Base-by-base conservation (phyloP, 306 rosid species). In the Cyclanthera cordifolia region DNA sequence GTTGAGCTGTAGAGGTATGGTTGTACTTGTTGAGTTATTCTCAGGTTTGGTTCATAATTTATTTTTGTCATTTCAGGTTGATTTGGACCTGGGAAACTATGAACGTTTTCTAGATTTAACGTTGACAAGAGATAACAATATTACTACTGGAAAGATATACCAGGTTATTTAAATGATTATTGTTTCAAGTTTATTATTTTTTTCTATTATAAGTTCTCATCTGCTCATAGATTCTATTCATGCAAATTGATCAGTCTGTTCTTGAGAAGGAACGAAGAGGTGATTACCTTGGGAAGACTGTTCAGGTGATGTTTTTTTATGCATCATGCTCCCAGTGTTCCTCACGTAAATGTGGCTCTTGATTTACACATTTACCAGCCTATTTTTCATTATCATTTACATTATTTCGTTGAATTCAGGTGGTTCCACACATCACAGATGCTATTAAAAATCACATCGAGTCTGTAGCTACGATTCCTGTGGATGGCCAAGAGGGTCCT, bases 61-160 rank as follows among this genome's bases (percentile, higher is more conserved):
- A 12, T 46, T 79, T 79, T 80, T 76, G 15, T 57, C 49, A 49
- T 53, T 19, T 75, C 77, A 93, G 99, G 99, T 93, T 75, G 99
- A 93, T 82, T 84, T 93, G 85, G 99, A 93, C 86, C 80, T 94
- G 78, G 99, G 99, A 67, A 94, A 94, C 78, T 94, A 94, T 72
- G 96, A 94, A 79, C 87, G 99, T 19, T 94, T 94, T 75, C 84
- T 94, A 53, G 99, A 94, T 79, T 85, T 94, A 20, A 90, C 91
- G 21, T 88, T 94, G 56, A 94, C 99, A 17, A 86, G 84, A 79
- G 86, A 90, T 56, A 94, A 94, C 79, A 94, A 94, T 76, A 94
- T 94, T 69, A 94, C 99, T 37, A 88, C 99, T 0, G 99, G 99
- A 24, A 90, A 94, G 81, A 90, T 94, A 58, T 90, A 94, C 57